Evolutionary conservation across 208 protist genomes (phyloP).

Genomic region (Leishmania major): DNA sequence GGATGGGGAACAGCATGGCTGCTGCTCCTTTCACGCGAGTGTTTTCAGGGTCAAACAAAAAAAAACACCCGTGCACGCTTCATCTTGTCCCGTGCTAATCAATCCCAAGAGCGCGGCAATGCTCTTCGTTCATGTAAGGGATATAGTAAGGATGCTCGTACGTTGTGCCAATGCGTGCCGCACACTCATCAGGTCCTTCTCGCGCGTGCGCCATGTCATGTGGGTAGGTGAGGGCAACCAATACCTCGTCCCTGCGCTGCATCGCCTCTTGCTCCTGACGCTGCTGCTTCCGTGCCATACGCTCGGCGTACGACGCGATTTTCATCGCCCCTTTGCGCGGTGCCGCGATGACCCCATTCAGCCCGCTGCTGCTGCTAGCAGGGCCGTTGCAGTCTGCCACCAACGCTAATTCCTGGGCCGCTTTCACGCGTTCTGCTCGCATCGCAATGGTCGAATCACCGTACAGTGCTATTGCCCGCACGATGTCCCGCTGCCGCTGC

Average conservation of each 20-base stretch:
- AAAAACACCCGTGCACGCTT: too few species aligned
- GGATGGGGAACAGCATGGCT: background rate
- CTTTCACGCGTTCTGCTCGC: slow-evolving; percentile 7
- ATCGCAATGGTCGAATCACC: slow-evolving; percentile 34
- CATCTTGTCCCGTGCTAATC: slow-evolving; percentile 5
- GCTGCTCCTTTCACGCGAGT: background rate
- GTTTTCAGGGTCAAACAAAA: background rate
- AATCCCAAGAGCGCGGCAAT: slow-evolving; percentile 35
- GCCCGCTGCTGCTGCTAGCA: background rate
- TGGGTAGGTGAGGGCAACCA: slow-evolving; percentile 32
- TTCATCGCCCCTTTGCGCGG: background rate
- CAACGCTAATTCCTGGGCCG: background rate
- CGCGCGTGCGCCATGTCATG: slow-evolving; percentile 37
- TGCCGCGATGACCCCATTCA: background rate
- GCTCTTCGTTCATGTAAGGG: slow-evolving; percentile 30
- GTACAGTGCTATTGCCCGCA: slow-evolving; percentile 27
- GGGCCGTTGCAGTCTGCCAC: background rate
- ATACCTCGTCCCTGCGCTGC: slow-evolving; percentile 49
- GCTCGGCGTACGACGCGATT: background rate
- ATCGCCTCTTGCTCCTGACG: slow-evolving; percentile 35
- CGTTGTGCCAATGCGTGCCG: slow-evolving; percentile 17
- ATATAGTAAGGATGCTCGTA: slow-evolving; percentile 53
- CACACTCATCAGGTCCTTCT: slow-evolving; percentile 31
- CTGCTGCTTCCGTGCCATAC: slow-evolving; percentile 10
- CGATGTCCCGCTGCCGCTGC: slow-evolving; percentile 22